phyloP scores from a whole-genome alignment of 208 protist genomes.

The Naegleria fowleri region DNA sequence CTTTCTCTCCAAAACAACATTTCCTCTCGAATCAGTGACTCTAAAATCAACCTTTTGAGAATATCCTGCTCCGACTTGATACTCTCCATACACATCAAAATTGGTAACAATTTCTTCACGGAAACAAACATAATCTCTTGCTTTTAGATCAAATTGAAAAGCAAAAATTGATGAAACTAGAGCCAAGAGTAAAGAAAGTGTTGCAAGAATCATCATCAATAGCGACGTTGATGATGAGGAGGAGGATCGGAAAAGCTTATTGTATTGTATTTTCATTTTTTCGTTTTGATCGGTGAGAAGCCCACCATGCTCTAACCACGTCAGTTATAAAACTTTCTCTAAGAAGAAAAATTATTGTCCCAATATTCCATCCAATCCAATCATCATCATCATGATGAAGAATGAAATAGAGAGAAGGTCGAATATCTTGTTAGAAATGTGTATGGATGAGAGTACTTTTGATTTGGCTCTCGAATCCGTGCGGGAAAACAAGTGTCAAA shows the following conservation, averaged over 20 bases:
- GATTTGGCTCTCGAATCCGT: not conserved
- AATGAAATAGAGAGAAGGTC: not conserved
- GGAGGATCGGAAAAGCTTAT: not conserved
- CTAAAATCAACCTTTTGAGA: slow-evolving; percentile 21
- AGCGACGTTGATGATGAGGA: not conserved
- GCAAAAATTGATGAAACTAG: not conserved
- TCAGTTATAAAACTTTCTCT: too few relatives aligned
- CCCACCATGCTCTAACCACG: too few relatives aligned
- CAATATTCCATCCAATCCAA: too few relatives aligned
- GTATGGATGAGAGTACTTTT: not conserved
- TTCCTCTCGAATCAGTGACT: not conserved
- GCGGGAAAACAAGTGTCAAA: not conserved
- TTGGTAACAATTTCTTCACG: slow-evolving; percentile 12
- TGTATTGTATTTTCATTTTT: not conserved
- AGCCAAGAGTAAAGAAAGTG: not conserved
- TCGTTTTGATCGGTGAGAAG: too few relatives aligned
- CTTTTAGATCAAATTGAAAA: slow-evolving; percentile 22
- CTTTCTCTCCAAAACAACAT: not conserved
- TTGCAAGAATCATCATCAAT: not conserved
- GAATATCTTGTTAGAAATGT: not conserved
- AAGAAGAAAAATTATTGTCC: too few relatives aligned
- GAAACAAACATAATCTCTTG: not conserved
- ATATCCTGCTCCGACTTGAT: not conserved
- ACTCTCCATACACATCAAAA: slow-evolving; percentile 28
- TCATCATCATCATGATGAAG: not conserved